phyloP scores from a whole-genome alignment of 805 yeast species.

The Hanseniaspora singularis region DNA sequence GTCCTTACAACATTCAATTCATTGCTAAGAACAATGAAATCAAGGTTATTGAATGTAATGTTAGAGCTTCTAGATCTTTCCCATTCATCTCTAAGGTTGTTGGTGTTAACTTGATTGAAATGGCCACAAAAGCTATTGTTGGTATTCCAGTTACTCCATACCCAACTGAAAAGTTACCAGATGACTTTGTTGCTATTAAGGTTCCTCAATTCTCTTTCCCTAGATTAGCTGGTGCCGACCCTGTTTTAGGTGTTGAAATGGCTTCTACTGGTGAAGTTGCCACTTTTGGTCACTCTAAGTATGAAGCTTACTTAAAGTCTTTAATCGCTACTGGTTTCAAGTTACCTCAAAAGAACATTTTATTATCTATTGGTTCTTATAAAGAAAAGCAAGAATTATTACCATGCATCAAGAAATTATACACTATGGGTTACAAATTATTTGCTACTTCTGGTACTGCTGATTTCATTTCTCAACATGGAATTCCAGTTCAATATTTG shows the following conservation, averaged over 20 bases:
- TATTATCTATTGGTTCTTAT: slow-evolving; percentile 89
- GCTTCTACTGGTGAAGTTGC: slow-evolving; percentile 99
- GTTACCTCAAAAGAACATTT: slow-evolving; percentile 86
- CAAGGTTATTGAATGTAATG: slow-evolving; percentile 96
- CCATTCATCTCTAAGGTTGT: slow-evolving; percentile 96
- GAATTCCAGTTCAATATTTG: slow-evolving; percentile 84
- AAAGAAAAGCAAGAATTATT: slow-evolving; percentile 90
- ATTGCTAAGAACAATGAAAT: slow-evolving; percentile 59
- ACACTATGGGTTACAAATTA: slow-evolving; percentile 74
- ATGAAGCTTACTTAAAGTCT: slow-evolving; percentile 93
- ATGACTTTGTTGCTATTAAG: slow-evolving; percentile 88
- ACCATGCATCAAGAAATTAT: slow-evolving; percentile 71
- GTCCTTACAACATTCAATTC: slow-evolving; percentile 97
- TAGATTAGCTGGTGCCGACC: slow-evolving; percentile 94
- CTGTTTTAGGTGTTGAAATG: slow-evolving; percentile 96
- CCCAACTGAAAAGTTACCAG: slow-evolving; percentile 80
- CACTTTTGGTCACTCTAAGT: slow-evolving; percentile 87
- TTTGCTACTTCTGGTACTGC: slow-evolving; percentile 99
- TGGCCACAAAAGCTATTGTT: slow-evolving; percentile 92
- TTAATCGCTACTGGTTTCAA: slow-evolving; percentile 90
- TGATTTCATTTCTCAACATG: slow-evolving; percentile 91
- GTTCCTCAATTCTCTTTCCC: slow-evolving; percentile 98
- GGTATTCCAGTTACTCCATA: slow-evolving; percentile 80
- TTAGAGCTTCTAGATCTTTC: slow-evolving; percentile 97
- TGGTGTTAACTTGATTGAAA: slow-evolving; percentile 88